A percentile compares a stretch with the other conserved stretches of the same genome.
phyloP scores from a whole-genome alignment of 2,329 filamentous ascomycete genomes.

The Aureobasidium namibiae region DNA sequence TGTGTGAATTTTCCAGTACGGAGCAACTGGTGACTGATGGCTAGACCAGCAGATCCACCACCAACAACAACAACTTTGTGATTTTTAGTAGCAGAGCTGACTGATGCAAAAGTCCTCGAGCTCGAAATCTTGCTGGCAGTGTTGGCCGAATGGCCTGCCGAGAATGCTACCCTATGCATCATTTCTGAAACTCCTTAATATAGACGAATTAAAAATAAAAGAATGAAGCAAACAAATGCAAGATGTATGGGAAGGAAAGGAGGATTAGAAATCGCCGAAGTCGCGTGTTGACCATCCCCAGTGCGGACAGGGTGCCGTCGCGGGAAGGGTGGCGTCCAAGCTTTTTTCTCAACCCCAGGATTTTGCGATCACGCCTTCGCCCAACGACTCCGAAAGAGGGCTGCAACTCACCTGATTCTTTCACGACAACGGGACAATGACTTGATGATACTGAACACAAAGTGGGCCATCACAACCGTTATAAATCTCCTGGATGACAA shows the following conservation, averaged over 20 bases:
- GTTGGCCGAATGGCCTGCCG: constrained; percentile 1
- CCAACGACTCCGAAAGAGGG: not conserved
- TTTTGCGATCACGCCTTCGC: constrained; percentile 8
- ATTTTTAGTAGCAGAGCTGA: constrained; percentile 30
- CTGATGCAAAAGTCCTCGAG: constrained; percentile 15
- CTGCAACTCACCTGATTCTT: constrained; percentile 3
- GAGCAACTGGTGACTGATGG: constrained; percentile 60
- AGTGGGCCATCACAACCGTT: not conserved
- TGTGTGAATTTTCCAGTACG: constrained; percentile 47
- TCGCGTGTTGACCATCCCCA: not conserved
- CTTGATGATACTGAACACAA: not conserved
- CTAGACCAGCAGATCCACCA: constrained; percentile 56
- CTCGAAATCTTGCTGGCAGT: not conserved
- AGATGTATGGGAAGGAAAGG: not conserved
- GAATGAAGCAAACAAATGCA: not conserved
- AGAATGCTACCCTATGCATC: not conserved
- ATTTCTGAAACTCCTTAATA: not conserved
- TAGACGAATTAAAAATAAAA: not conserved
- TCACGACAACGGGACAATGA: not conserved
- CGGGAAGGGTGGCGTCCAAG: not conserved
- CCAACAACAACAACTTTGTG: constrained; percentile 62
- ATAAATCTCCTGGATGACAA: no score
- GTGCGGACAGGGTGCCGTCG: not conserved
- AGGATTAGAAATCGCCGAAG: not conserved
- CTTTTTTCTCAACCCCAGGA: constrained; percentile 6